Evolutionary conservation across 2,329 filamentous ascomycete genomes (phyloP).

Genomic region (Sporothrix inflata): DNA sequence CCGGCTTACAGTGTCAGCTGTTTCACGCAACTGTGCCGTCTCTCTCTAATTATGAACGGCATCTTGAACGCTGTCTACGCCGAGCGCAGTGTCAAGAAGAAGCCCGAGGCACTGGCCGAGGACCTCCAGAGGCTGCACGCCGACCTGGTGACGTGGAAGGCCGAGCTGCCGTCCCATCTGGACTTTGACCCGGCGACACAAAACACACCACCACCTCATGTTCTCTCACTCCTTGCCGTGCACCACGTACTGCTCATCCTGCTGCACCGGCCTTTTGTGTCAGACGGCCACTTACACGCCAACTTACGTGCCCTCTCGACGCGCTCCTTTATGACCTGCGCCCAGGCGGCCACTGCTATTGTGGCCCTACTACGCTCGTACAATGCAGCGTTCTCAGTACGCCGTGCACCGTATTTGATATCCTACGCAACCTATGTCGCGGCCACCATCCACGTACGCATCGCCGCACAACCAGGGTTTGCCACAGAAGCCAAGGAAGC

Average conservation of each 20-base stretch:
- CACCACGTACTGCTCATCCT: slow-evolving; percentile 46
- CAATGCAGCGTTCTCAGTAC: slow-evolving; percentile 45
- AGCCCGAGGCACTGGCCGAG: not conserved
- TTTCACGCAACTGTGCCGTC: slow-evolving; percentile 30
- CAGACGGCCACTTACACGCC: slow-evolving; percentile 32
- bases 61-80: slow-evolving; percentile 31
- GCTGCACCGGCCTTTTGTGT: slow-evolving; percentile 48
- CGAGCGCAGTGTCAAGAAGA: slow-evolving; percentile 24
- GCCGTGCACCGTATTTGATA: slow-evolving; percentile 55
- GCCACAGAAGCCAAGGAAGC: slow-evolving; percentile 23
- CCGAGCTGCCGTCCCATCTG: slow-evolving; percentile 25
- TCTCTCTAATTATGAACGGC: slow-evolving; percentile 29
- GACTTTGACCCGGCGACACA: slow-evolving; percentile 13
- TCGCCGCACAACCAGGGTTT: slow-evolving; percentile 47
- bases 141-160: slow-evolving; percentile 28
- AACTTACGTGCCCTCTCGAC: not conserved
- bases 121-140: slow-evolving; percentile 23
- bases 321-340: slow-evolving; percentile 34
- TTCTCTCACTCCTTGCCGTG: slow-evolving; percentile 35
- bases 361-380: slow-evolving; percentile 40
- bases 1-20: slow-evolving; percentile 30
- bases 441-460: slow-evolving; percentile 56
- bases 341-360: slow-evolving; percentile 42
- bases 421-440: slow-evolving; percentile 60
- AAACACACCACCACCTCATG: slow-evolving; percentile 26